phyloP scores from a whole-genome alignment of 148 eudicot species.

The Gaultheria prostrata region DNA sequence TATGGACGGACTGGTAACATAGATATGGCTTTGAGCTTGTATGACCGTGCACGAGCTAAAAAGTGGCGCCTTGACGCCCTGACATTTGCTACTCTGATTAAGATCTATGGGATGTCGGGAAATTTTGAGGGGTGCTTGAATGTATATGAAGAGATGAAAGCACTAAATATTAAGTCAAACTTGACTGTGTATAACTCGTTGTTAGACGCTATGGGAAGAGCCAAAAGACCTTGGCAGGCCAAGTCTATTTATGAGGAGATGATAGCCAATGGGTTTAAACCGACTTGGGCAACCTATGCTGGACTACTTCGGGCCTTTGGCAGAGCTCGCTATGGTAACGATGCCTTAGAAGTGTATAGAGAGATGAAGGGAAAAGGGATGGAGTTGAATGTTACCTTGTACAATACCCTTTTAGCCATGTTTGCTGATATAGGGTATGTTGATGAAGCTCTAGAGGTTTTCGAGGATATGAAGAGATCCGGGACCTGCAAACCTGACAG shows the following conservation, averaged over 20 bases:
- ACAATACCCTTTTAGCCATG: slow-evolving; percentile 68
- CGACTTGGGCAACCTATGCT: slow-evolving; percentile 72
- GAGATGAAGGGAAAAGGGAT: slow-evolving; percentile 73
- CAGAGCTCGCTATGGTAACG: slow-evolving; percentile 69
- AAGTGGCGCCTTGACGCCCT: slow-evolving; percentile 69
- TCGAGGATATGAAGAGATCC: slow-evolving; percentile 64
- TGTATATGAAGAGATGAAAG: slow-evolving; percentile 93
- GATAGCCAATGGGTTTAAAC: slow-evolving; percentile 44
- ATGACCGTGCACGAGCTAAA: slow-evolving; percentile 72
- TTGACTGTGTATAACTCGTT: slow-evolving; percentile 53
- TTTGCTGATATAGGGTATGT: slow-evolving; percentile 76
- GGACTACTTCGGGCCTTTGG: slow-evolving; percentile 69
- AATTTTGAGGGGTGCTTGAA: slow-evolving; percentile 95
- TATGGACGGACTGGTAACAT: slow-evolving; percentile 69
- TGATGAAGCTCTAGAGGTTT: slow-evolving; percentile 70
- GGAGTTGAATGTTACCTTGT: slow-evolving; percentile 57
- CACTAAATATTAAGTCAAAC: slow-evolving; percentile 60
- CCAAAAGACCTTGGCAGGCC: slow-evolving; percentile 88
- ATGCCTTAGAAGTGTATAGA: slow-evolving; percentile 59
- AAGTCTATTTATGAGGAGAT: slow-evolving; percentile 65
- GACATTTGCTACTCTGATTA: slow-evolving; percentile 70
- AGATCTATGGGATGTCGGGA: slow-evolving; percentile 55
- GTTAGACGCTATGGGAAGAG: slow-evolving; percentile 87
- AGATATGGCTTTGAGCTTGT: slow-evolving; percentile 65
- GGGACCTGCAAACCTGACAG: slow-evolving; percentile 63